These are phyloP conservation scores for Henningerozyma blattae DNA, from an alignment of 805 yeast genomes.

Conservation along the genomic window DNA sequence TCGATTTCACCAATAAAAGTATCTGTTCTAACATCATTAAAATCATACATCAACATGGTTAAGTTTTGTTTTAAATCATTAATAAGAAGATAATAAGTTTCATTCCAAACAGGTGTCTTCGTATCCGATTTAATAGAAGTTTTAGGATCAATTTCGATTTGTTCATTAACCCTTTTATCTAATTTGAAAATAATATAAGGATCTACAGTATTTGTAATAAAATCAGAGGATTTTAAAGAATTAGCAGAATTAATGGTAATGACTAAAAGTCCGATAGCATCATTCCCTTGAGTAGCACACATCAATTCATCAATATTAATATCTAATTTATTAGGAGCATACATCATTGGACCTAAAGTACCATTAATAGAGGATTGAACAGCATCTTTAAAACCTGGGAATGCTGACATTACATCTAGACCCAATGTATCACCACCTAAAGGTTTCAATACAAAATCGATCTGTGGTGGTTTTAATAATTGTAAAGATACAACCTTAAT, in stretches of 20 bases:
- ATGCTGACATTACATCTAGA: constrained; percentile 68
- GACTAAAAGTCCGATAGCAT: constrained; percentile 58
- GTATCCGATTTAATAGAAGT: constrained; percentile 49
- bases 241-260: constrained; percentile 47
- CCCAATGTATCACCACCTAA: constrained; percentile 87
- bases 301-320: constrained; percentile 62
- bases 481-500: constrained; percentile 59
- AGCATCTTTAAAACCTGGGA: constrained; percentile 67
- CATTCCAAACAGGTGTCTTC: constrained; percentile 54
- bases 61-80: constrained; percentile 47
- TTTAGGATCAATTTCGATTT: constrained; percentile 30
- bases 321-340: constrained; percentile 73
- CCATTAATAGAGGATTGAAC: constrained; percentile 61
- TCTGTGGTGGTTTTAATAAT: constrained; percentile 65
- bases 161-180: constrained; percentile 33
- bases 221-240: constrained; percentile 31
- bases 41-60: constrained; percentile 41
- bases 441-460: constrained; percentile 73
- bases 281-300: constrained; percentile 48
- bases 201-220: constrained; percentile 34
- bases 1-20: constrained; percentile 36
- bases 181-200: constrained; percentile 44
- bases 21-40: constrained; percentile 45
- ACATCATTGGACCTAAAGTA: constrained; percentile 62
- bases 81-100: constrained; percentile 48